A percentile compares a stretch with the other conserved stretches of the same genome.
These are phyloP conservation scores for Aureobasidium sp. DNA, from an alignment of 2,329 filamentous ascomycete genomes.

Conservation along the genomic window DNA sequence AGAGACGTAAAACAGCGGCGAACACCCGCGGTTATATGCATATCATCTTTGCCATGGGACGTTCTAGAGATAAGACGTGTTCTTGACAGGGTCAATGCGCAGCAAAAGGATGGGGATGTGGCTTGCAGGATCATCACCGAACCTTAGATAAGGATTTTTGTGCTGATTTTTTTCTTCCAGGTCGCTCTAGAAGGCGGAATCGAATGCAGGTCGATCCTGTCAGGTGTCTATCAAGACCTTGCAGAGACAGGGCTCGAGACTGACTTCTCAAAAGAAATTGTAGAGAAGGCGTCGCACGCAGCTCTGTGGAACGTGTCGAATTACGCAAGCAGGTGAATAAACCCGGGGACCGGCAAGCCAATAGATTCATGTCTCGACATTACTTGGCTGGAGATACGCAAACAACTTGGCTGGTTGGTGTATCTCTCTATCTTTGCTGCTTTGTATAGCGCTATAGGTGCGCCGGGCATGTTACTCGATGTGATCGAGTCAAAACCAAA, in stretches of 20 bases:
- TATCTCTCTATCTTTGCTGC: background rate
- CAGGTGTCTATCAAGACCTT: background rate
- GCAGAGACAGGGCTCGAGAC: background rate
- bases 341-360: background rate
- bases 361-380: background rate
- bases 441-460: background rate
- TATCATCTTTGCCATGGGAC: background rate
- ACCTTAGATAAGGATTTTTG: conserved; percentile 6
- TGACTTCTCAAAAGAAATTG: background rate
- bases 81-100: background rate
- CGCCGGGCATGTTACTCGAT: conserved; percentile 9
- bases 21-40: background rate
- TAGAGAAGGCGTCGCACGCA: background rate
- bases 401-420: conserved; percentile 2
- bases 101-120: conserved; percentile 13
- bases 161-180: background rate
- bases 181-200: background rate
- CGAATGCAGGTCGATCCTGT: background rate
- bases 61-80: background rate
- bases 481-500: conserved; percentile 7
- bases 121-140: background rate
- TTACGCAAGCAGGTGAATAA: conserved; percentile 6
- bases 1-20: background rate
- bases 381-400: background rate
- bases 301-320: background rate